Conservation (phyloP, 345 rosid species). For the Murraya koenigii region DNA sequence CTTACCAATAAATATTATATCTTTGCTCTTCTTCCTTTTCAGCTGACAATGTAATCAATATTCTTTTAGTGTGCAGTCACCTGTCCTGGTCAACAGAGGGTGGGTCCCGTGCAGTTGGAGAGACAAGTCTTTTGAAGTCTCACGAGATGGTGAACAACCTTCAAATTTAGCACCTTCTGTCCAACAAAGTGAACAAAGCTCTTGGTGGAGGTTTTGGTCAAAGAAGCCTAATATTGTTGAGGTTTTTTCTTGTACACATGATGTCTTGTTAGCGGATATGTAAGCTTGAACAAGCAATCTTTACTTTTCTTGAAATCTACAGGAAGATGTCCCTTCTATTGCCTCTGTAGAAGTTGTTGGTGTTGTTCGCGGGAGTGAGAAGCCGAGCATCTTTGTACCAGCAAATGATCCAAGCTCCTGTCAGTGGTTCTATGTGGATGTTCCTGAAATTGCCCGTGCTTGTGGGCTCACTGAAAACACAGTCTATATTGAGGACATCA, state of each 20-base stretch:
- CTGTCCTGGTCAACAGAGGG: constrained; percentile 91
- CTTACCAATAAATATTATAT: background rate
- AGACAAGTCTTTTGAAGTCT: constrained; percentile 48
- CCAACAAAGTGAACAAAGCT: constrained; percentile 35
- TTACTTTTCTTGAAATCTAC: constrained; percentile 25
- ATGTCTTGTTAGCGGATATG: constrained; percentile 4
- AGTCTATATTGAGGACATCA: constrained; percentile 69
- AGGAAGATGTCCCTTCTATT: constrained; percentile 39
- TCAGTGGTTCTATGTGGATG: constrained; percentile 92
- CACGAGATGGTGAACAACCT: constrained; percentile 33
- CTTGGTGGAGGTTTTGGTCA: constrained; percentile 77
- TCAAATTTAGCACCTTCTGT: constrained; percentile 21
- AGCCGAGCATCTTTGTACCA: constrained; percentile 92
- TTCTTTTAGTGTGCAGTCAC: constrained; percentile 61
- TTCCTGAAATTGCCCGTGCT: constrained; percentile 67
- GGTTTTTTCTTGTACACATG: constrained; percentile 38
- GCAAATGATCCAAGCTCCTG: constrained; percentile 68
- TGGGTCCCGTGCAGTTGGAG: constrained; percentile 98
- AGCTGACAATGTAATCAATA: constrained; percentile 9
- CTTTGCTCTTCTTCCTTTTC: constrained; percentile 10
- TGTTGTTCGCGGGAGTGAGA: constrained; percentile 87
- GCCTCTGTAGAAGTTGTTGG: constrained; percentile 67
- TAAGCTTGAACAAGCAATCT: constrained; percentile 9
- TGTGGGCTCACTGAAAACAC: constrained; percentile 68
- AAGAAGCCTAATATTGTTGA: constrained; percentile 44